Percentiles rank a stretch among this genome's conserved stretches.
Evolutionary conservation across 2,329 filamentous ascomycete genomes (phyloP).

Genomic region (Myriosclerotinia duriaeana): DNA sequence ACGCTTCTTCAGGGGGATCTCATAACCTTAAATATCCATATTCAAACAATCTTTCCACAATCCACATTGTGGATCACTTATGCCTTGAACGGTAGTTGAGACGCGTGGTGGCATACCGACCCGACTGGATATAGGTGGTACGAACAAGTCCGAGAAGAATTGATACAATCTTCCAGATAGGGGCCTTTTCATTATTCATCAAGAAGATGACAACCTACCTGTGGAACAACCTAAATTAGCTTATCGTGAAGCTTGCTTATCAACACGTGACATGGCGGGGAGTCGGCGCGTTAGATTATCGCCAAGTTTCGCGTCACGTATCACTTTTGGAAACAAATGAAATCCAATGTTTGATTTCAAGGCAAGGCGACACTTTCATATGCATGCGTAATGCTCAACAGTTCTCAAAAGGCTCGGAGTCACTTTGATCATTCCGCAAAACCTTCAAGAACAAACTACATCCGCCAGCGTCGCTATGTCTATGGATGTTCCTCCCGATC

Average conservation of each 20-base stretch:
- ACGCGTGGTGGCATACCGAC: background rate
- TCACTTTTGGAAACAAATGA: background rate
- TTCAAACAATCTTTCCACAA: background rate
- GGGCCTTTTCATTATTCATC: background rate
- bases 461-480: conserved; percentile 26
- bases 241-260: background rate
- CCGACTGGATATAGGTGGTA: background rate
- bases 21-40: background rate
- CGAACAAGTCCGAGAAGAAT: background rate
- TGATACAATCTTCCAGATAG: background rate
- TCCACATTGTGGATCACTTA: too few relatives aligned
- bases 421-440: conserved; percentile 9
- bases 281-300: conserved; percentile 13
- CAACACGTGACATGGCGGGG: conserved; percentile 9
- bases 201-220: background rate
- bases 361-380: background rate
- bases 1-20: background rate
- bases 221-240: too few relatives aligned
- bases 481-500: conserved; percentile 34
- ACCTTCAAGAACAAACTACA: conserved; percentile 23
- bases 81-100: too few relatives aligned
- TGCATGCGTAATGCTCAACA: background rate
- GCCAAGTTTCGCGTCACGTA: conserved; percentile 13
- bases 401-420: conserved; percentile 20
- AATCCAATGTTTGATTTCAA: background rate